phyloP scores from a whole-genome alignment of 495 filamentous ascomycete species.

The Lophiostoma macrostomum region DNA sequence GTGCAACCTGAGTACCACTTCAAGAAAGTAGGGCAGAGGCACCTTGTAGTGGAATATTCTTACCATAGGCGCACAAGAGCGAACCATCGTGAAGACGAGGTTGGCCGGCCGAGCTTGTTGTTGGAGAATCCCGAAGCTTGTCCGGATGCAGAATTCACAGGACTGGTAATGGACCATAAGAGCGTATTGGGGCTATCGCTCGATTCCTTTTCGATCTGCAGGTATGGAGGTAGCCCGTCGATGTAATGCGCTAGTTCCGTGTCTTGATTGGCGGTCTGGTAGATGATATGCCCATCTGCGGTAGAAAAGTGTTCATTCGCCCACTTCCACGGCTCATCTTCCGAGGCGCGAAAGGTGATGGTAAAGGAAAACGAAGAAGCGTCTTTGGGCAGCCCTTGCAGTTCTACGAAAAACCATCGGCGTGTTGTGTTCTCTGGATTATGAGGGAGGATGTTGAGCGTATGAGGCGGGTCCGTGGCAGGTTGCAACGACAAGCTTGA shows the following conservation, averaged over 20 bases:
- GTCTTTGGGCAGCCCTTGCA: slow-evolving; percentile 35
- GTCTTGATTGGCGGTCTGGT: slow-evolving; percentile 37
- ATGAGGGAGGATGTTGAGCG: slow-evolving; percentile 22
- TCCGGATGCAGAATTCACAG: slow-evolving; percentile 52
- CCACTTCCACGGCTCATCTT: slow-evolving; percentile 69
- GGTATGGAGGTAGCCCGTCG: slow-evolving; percentile 52
- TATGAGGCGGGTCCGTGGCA: slow-evolving; percentile 41
- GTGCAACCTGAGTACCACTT: too few relatives aligned
- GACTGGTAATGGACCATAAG: slow-evolving; percentile 65
- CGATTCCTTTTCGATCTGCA: slow-evolving; percentile 55
- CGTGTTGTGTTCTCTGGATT: background rate
- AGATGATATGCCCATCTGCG: slow-evolving; percentile 62
- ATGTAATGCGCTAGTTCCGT: slow-evolving; percentile 59
- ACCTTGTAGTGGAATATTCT: too few relatives aligned
- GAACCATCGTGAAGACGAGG: slow-evolving; percentile 62
- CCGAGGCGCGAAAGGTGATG: slow-evolving; percentile 62
- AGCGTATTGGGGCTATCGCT: slow-evolving; percentile 66
- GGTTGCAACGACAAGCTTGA: slow-evolving; percentile 46
- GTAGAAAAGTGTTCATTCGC: slow-evolving; percentile 59
- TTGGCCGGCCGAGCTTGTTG: slow-evolving; percentile 63
- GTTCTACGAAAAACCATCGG: slow-evolving; percentile 41
- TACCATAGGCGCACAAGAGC: slow-evolving; percentile 74
- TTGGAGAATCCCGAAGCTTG: slow-evolving; percentile 54
- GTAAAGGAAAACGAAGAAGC: slow-evolving; percentile 62
- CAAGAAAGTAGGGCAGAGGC: too few relatives aligned